Conservation (phyloP, 164 flowering plant genomes). For the Liquidambar formosana region DNA sequence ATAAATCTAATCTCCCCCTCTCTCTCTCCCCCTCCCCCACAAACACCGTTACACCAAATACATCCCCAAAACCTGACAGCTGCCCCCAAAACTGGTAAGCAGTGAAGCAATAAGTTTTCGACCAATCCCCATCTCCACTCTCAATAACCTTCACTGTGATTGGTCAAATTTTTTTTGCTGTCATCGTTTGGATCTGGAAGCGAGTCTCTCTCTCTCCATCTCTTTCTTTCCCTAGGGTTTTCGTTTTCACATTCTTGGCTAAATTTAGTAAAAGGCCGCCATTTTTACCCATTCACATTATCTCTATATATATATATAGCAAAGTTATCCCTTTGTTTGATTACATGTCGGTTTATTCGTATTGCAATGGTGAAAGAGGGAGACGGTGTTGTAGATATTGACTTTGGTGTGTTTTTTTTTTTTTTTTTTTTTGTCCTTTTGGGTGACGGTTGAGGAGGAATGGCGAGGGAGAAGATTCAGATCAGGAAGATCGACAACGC, state of each 20-base stretch:
- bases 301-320: conserved; percentile 13
- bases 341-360: conserved; percentile 11
- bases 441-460: too few species aligned
- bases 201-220: background rate
- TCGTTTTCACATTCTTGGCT: conserved; percentile 9
- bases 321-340: background rate
- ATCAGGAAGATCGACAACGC: conserved; percentile 65
- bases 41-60: background rate
- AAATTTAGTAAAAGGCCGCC: conserved; percentile 29
- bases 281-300: background rate
- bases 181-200: conserved; percentile 2
- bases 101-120: background rate
- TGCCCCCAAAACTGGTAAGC: conserved; percentile 11
- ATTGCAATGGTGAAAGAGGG: background rate
- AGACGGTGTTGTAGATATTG: background rate
- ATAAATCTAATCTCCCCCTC: too few species aligned
- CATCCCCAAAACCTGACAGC: background rate
- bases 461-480: conserved; percentile 75
- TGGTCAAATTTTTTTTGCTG: background rate
- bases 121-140: background rate
- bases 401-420: background rate
- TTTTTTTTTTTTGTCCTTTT: background rate
- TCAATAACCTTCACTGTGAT: too few species aligned
- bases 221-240: conserved; percentile 16
- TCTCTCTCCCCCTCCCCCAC: too few species aligned